Base-by-base conservation (phyloP, 768 basidiomycete genomes). In the Suillus sp. region DNA sequence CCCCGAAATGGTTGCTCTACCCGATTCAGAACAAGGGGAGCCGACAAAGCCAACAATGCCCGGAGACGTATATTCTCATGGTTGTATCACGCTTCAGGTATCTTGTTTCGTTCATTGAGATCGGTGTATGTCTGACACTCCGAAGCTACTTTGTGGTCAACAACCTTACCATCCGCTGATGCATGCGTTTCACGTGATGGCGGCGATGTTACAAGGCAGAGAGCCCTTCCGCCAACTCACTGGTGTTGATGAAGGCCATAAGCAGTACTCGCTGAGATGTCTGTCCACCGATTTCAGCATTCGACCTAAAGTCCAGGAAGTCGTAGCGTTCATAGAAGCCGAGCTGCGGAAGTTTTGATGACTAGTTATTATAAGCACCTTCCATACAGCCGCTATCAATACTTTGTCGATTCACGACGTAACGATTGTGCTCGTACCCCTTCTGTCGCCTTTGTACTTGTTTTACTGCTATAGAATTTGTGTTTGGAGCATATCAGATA, bases 21-120 rank as follows among this genome's bases (percentile, higher is more conserved):
- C 60, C 51, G 64, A 40, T 7, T 18, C 16, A 40, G 40, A 38
- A 58, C 67, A 38, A 65, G 64, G 53, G 27, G 64, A 60, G 20
- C 51, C 5, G 5, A 20, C 25, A 20, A 57, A 13, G 22, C 56
- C 69, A 9, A 77, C 78, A 11, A 47, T n/a, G 50, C 64, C 63
- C n/a, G 68, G 73, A 2, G 79, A 80, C 65, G 61, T 73, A 14
- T 80, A 76, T 16, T 81, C 81, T 0, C 78, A 78, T 59, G 80
- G 80, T 3, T 78, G 79, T 66, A 75, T 81, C 20, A 65, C 68
- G 32, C 45, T 62, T 10, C 64, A 65, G 64, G 64, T 56, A 78
- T 38, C 1, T 62, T 18, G 4, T 77, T 11, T 57, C 6, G 4
- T 13, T 27, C 10, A 20, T 53, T 7, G 56, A 20, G 6, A 57